Evolutionary conservation across 257 asterid species (phyloP).

Genomic region (Gardenia jasminoides): DNA sequence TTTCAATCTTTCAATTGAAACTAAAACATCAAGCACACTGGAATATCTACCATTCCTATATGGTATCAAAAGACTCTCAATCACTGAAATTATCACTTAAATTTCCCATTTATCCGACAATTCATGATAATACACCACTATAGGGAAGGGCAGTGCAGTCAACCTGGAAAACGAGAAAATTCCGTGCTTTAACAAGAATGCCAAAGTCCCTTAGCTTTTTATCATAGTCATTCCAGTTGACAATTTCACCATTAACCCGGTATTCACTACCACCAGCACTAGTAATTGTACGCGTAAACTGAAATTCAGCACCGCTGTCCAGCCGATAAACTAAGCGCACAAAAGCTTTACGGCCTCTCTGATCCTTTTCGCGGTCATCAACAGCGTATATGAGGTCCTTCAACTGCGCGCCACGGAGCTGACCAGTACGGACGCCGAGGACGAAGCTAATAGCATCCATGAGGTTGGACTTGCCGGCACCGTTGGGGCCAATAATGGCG

Average conservation of each 20-base stretch:
- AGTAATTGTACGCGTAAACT: conserved; percentile 80
- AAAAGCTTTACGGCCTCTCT: conserved; percentile 75
- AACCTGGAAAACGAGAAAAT: conserved; percentile 98
- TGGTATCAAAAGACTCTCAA: no score
- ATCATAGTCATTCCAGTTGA: conserved; percentile 82
- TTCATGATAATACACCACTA: neutral
- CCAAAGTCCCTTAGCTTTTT: conserved; percentile 69
- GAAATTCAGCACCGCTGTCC: conserved; percentile 60
- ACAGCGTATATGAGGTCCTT: conserved; percentile 81
- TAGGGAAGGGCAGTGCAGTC: neutral
- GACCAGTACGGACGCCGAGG: conserved; percentile 95
- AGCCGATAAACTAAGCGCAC: conserved; percentile 78
- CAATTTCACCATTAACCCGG: conserved; percentile 55
- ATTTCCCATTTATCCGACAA: no score
- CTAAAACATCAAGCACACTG: neutral
- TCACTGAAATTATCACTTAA: neutral
- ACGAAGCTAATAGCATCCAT: conserved; percentile 99
- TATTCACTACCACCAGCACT: conserved; percentile 84
- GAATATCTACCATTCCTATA: no score
- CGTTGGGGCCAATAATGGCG: conserved; percentile 93
- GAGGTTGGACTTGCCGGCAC: conserved; percentile 93
- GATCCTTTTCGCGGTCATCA: conserved; percentile 85
- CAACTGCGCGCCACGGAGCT: conserved; percentile 89
- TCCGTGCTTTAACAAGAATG: conserved; percentile 89
- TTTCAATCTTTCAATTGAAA: no score